phyloP scores from a whole-genome alignment of 23 red algal genomes.

The Chondrus crispus region DNA sequence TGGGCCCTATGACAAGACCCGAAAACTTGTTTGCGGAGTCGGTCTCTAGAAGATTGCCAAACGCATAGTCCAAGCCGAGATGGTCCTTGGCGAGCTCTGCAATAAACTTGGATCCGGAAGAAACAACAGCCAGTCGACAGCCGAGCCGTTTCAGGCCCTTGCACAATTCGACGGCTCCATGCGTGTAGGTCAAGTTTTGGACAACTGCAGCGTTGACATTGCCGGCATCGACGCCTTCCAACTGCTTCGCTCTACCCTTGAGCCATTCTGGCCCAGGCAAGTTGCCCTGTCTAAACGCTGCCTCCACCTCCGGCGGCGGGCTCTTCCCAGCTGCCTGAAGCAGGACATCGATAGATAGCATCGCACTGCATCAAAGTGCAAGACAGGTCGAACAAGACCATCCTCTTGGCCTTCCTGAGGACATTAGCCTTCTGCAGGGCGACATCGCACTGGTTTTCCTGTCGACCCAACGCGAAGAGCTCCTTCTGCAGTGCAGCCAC shows the following conservation, averaged over 20 bases:
- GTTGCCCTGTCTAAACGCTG: conserved; percentile 53
- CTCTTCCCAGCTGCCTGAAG: too few relatives aligned
- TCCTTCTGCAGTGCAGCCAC: neutral
- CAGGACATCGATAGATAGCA: too few relatives aligned
- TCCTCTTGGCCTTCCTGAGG: conserved; percentile 76
- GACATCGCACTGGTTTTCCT: conserved; percentile 54
- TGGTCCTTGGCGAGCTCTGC: conserved; percentile 66
- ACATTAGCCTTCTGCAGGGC: conserved; percentile 79
- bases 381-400: conserved; percentile 97
- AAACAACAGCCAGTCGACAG: conserved; percentile 82
- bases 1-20: conserved; percentile 58
- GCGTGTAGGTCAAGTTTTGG: conserved; percentile 62
- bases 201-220: neutral
- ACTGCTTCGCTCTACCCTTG: conserved; percentile 13
- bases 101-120: conserved; percentile 68
- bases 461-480: conserved; percentile 54
- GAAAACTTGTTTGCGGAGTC: conserved; percentile 73
- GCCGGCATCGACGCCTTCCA: conserved; percentile 2
- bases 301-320: too few relatives aligned
- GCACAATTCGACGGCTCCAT: conserved; percentile 78
- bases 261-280: neutral
- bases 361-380: conserved; percentile 94
- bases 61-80: conserved; percentile 83
- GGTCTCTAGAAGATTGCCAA: conserved; percentile 77
- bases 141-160: conserved; percentile 76